Base-by-base conservation (phyloP, 139 green algal genomes). In the Pleodorina starrii region DNA sequence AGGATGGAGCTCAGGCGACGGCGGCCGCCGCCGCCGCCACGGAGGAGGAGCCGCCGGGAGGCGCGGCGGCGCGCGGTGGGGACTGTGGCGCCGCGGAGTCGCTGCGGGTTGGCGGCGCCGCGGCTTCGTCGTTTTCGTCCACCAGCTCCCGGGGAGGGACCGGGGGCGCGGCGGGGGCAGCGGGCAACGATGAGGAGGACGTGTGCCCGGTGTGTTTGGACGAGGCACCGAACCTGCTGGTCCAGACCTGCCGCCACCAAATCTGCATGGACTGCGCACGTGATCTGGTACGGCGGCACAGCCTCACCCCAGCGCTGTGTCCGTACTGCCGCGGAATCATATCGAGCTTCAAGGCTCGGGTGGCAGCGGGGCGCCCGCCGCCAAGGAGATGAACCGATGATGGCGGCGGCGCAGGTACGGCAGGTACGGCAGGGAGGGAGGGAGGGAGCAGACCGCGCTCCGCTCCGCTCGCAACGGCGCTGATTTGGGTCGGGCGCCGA, bases 291-390 rank as follows among this genome's bases (percentile, higher is more conserved):
- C 89, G 83, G 57, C 87, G 90, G 27, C 63, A 91, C 87, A 25
- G 66, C 38, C 83, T 93, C 59, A 93, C 90, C 16, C 90, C 90
- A 5, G 90, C 87, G 42, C 87, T 93, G 60, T 93, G 90, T 68
- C 90, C 90, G 29, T 93, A 91, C 82, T 93, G 90, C 87, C 87
- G 90, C 16, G 59, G 44, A 0, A 46, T 93, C 42, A 93, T 93
- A 12, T n/a, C 36, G 25, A 72, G 76, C 16, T 91, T 93, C 82
- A 69, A 51, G 63, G 63, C 82, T 19, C 66, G 43, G 12, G 19
- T 69, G 27, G 6, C 38, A 27, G 69, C 9, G n/a, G n/a, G n/a
- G n/a, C n/a, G n/a, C n/a, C n/a, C n/a, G n/a, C n/a, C n/a, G n/a
- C n/a, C n/a, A n/a, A n/a, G n/a, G n/a, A n/a, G n/a, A n/a, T n/a